Evolutionary conservation across 2,329 filamentous ascomycete genomes (phyloP).

Genomic region (Leptographium lundbergii): DNA sequence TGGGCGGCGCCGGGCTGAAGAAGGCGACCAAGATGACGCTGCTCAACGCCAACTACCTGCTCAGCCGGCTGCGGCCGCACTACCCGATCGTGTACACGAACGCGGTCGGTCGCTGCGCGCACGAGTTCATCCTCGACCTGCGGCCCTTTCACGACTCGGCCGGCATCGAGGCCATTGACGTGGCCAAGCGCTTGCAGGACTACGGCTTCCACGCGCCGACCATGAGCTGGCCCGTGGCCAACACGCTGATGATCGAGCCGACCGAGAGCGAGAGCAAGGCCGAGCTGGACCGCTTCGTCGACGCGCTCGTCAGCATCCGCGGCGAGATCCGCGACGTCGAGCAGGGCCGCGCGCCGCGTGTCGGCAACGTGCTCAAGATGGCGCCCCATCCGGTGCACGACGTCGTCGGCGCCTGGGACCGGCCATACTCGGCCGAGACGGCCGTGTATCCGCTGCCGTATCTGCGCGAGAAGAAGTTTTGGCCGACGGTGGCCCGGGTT

Average conservation of each 20-base stretch:
- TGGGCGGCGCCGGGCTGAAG: conserved; percentile 71
- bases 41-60: conserved; percentile 96
- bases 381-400: conserved; percentile 77
- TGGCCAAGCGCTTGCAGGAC: conserved; percentile 92
- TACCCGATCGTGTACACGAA: conserved; percentile 95
- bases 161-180: conserved; percentile 83
- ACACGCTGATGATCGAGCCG: conserved; percentile 96
- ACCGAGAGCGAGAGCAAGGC: conserved; percentile 88
- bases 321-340: conserved; percentile 76
- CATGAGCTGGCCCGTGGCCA: conserved; percentile 91
- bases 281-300: conserved; percentile 86
- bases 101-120: conserved; percentile 72
- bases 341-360: conserved; percentile 59
- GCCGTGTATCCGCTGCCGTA: conserved; percentile 79
- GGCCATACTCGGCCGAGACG: conserved; percentile 68
- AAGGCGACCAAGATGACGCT: conserved; percentile 85
- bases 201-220: conserved; percentile 96
- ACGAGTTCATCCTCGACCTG: conserved; percentile 92
- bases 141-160: conserved; percentile 73
- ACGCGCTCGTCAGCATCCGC: conserved; percentile 78
- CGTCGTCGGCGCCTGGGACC: conserved; percentile 61
- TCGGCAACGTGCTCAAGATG: conserved; percentile 79
- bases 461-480: conserved; percentile 93
- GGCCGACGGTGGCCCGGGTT: conserved; percentile 75
- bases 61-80: conserved; percentile 71